Conservation (phyloP, 1,284 basidiomycete species). For the Moesziomyces antarcticus region DNA sequence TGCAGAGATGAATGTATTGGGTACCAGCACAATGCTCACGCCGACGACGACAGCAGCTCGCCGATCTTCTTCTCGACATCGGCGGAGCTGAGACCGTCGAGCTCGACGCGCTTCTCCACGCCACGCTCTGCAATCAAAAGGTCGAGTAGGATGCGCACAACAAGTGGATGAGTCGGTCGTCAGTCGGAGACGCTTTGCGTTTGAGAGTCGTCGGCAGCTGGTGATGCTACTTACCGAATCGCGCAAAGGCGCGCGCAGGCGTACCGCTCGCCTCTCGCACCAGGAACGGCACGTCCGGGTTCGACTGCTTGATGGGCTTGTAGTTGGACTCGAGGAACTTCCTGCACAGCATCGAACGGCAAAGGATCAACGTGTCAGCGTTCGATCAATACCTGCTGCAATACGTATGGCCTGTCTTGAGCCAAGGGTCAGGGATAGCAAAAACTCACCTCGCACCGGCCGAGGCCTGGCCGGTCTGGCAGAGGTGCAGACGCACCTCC, state of each 20-base stretch:
- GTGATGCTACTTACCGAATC: slow-evolving; percentile 60
- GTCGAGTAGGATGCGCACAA: background rate
- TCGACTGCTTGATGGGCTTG: slow-evolving; percentile 63
- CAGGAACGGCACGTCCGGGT: slow-evolving; percentile 65
- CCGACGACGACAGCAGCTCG: slow-evolving; percentile 53
- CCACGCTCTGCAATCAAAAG: slow-evolving; percentile 54
- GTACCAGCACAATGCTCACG: slow-evolving; percentile 6
- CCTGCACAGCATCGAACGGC: slow-evolving; percentile 21
- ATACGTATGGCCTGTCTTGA: too few relatives aligned
- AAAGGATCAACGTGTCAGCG: too few relatives aligned
- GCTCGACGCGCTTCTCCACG: slow-evolving; percentile 61
- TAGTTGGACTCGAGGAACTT: slow-evolving; percentile 65
- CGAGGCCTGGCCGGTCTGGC: slow-evolving; percentile 61
- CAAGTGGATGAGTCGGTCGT: background rate
- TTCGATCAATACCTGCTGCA: too few relatives aligned
- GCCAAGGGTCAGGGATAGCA: too few relatives aligned
- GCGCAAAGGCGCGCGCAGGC: slow-evolving; percentile 63
- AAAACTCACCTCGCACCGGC: slow-evolving; percentile 64
- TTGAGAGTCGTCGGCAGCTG: background rate
- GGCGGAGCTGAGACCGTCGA: slow-evolving; percentile 60
- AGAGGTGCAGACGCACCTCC: slow-evolving; percentile 66
- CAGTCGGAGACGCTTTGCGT: background rate
- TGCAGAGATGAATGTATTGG: background rate
- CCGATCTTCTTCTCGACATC: slow-evolving; percentile 64
- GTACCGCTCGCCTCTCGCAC: slow-evolving; percentile 63